These are phyloP conservation scores for Ceratobasidium theobromae DNA, from an alignment of 1,284 basidiomycete genomes.

Conservation along the genomic window DNA sequence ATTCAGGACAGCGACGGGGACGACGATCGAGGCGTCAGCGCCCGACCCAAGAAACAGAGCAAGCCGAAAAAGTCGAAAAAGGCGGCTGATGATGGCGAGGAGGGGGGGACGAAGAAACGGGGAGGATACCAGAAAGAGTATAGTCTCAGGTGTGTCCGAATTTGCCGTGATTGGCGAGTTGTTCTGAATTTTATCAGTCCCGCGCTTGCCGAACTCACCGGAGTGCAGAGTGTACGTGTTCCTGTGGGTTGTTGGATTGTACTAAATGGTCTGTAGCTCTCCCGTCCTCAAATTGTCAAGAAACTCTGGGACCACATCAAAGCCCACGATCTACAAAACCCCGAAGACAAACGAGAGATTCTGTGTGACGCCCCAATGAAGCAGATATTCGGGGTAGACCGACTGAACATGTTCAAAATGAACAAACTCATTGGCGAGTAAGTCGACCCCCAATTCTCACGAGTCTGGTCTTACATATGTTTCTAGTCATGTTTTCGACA, in stretches of 20 bases:
- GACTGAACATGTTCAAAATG: slow-evolving; percentile 86
- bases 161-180: slow-evolving; percentile 10
- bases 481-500: background rate
- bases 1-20: slow-evolving; percentile 49
- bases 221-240: background rate
- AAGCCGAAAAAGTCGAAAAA: slow-evolving; percentile 39
- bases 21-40: slow-evolving; percentile 6
- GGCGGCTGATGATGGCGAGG: slow-evolving; percentile 35
- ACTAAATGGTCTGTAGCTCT: slow-evolving; percentile 62
- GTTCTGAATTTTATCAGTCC: slow-evolving; percentile 16
- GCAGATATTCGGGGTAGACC: slow-evolving; percentile 56
- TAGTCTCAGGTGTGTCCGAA: slow-evolving; percentile 58
- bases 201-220: slow-evolving; percentile 27
- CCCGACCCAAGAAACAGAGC: slow-evolving; percentile 32
- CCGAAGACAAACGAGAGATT: slow-evolving; percentile 75
- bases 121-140: slow-evolving; percentile 80
- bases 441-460: too few relatives aligned
- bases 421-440: slow-evolving; percentile 78
- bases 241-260: slow-evolving; percentile 23
- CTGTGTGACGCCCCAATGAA: slow-evolving; percentile 71
- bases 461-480: too few relatives aligned
- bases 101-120: slow-evolving; percentile 45
- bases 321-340: slow-evolving; percentile 74
- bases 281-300: slow-evolving; percentile 87
- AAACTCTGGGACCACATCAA: slow-evolving; percentile 86